Evolutionary conservation across 768 basidiomycete species (phyloP).

Genomic region (Macrolepiota fuliginosa): DNA sequence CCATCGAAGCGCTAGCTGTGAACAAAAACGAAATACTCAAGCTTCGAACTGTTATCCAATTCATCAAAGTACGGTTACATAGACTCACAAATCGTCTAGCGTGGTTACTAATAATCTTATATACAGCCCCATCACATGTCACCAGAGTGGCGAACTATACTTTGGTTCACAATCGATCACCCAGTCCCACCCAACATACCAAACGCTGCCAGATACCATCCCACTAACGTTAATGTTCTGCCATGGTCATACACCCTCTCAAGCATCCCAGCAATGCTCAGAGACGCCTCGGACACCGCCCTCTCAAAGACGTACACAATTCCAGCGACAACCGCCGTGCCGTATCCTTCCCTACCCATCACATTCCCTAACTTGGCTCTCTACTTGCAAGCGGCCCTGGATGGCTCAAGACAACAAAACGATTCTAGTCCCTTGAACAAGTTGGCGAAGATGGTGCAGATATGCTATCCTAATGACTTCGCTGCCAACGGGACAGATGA

Average conservation of each 20-base stretch:
- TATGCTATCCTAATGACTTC: slow-evolving; percentile 52
- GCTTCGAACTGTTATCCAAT: slow-evolving; percentile 75
- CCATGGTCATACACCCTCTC: slow-evolving; percentile 73
- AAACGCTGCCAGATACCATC: slow-evolving; percentile 46
- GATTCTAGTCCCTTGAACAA: slow-evolving; percentile 66
- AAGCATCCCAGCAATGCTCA: slow-evolving; percentile 56
- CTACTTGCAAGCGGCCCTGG: slow-evolving; percentile 70
- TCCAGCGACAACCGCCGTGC: slow-evolving; percentile 54
- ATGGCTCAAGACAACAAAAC: slow-evolving; percentile 61
- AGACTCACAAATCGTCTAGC: not conserved
- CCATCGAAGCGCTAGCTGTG: slow-evolving; percentile 60
- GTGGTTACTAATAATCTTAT: not conserved
- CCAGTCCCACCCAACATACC: slow-evolving; percentile 48
- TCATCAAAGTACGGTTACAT: slow-evolving; percentile 61
- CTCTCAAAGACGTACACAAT: slow-evolving; percentile 72
- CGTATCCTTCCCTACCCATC: slow-evolving; percentile 72
- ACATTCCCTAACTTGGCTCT: slow-evolving; percentile 72
- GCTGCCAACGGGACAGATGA: slow-evolving; percentile 29
- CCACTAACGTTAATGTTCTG: slow-evolving; percentile 59
- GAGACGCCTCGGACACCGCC: slow-evolving; percentile 58
- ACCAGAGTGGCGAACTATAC: slow-evolving; percentile 66
- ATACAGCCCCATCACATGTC: slow-evolving; percentile 56
- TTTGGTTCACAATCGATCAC: slow-evolving; percentile 78
- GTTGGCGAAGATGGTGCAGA: slow-evolving; percentile 67
- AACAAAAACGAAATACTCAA: slow-evolving; percentile 51